phyloP scores from a whole-genome alignment of 2,329 filamentous ascomycete species.

The Fusarium foetens region DNA sequence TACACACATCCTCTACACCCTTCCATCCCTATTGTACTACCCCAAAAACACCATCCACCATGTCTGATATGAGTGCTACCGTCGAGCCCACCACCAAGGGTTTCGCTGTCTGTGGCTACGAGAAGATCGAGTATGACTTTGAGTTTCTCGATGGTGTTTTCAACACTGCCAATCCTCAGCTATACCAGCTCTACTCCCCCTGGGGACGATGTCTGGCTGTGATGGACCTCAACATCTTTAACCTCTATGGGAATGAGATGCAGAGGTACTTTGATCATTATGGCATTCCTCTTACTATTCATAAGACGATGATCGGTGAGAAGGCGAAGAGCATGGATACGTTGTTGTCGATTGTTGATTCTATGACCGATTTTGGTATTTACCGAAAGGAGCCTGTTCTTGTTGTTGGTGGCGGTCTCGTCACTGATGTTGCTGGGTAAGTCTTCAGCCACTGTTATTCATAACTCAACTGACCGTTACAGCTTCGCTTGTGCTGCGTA shows the following conservation, averaged over 20 bases:
- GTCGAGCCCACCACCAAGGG: conserved; percentile 71
- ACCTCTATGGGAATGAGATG: conserved; percentile 73
- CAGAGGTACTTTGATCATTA: conserved; percentile 74
- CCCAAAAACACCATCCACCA: conserved; percentile 48
- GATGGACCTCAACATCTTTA: conserved; percentile 77
- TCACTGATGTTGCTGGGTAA: conserved; percentile 80
- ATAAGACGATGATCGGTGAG: conserved; percentile 79
- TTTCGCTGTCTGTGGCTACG: conserved; percentile 77
- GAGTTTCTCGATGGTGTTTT: conserved; percentile 78
- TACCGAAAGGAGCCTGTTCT: conserved; percentile 75
- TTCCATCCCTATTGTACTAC: background rate
- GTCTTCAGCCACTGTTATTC: conserved; percentile 45
- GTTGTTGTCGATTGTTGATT: conserved; percentile 74
- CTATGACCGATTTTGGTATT: conserved; percentile 78
- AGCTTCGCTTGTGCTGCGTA: conserved; percentile 78
- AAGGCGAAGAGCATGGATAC: conserved; percentile 80
- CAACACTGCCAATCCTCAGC: conserved; percentile 66
- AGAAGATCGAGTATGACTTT: conserved; percentile 82
- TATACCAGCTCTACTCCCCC: conserved; percentile 71
- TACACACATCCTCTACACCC: conserved; percentile 21
- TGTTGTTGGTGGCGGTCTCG: conserved; percentile 74
- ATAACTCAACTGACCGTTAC: conserved; percentile 33
- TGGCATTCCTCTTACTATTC: conserved; percentile 69
- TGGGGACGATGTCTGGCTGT: conserved; percentile 75
- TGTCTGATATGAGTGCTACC: conserved; percentile 76